Base-by-base conservation (phyloP, 345 rosid species). In the Lepidium africanum region DNA sequence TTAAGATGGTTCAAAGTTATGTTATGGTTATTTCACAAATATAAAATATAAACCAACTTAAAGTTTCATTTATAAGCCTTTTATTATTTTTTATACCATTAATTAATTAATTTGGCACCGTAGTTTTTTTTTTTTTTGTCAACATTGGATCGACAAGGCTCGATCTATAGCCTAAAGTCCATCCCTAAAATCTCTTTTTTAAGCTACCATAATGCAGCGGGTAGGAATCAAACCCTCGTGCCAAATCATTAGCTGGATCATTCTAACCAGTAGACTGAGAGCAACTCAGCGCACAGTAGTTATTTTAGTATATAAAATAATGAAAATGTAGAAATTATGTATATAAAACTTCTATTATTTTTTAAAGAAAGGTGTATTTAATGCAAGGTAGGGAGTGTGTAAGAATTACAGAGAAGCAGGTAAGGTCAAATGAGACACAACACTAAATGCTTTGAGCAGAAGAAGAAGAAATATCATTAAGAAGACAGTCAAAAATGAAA, bases 301-400 rank as follows among this genome's bases (percentile, higher is more conserved):
- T n/a, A n/a, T n/a, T n/a, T n/a, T n/a, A 52, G 7, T 23, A 30
- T 10, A 35, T 10, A 10, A 53, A 46, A 25, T 12, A 7, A 40
- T 1, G 2, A 45, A 55, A 38, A 53, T 15, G 54, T 55, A 71
- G 15, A 63, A 51, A 47, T 12, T 37, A 42, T 40, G n/a, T 43
- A 37, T 36, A 38, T 1, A 38, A 15, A 19, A 8, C 2, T 2
- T 15, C 14, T 43, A 7, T 9, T 10, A 9, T 33, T 5, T 19
- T 0, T 10, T 13, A 8, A 59, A 7, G 10, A 42, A 56, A 33
- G 10, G 41, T 61, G 6, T 74, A 74, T 51, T 67, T 23, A 74
- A 73, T 73, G 77, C 62, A 67, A 67, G 38, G 71, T 58, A 73
- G 51, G 38, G 67, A 38, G 69, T 52, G 70, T 73, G 77, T 73